These are phyloP conservation scores for Domatiomyces catenatus DNA, from an alignment of 2,329 filamentous ascomycete species.

Conservation along the genomic window DNA sequence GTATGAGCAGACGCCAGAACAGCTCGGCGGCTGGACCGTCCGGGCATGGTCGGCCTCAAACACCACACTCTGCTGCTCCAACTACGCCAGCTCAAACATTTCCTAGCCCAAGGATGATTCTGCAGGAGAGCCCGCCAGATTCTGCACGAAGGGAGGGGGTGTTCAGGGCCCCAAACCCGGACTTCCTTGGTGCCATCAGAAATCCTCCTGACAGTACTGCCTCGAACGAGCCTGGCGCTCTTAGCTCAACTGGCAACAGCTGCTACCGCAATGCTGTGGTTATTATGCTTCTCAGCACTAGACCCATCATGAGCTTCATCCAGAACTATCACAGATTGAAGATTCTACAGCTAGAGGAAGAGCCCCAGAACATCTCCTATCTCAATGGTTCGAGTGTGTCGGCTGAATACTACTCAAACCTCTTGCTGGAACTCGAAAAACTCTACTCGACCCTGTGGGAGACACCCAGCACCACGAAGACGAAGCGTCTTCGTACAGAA, in stretches of 20 bases:
- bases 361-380: constrained; percentile 1
- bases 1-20: neutral
- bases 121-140: neutral
- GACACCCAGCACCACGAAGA: neutral
- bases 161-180: neutral
- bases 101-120: neutral
- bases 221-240: neutral
- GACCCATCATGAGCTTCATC: constrained; percentile 9
- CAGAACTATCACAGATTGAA: constrained; percentile 2
- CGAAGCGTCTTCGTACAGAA: neutral
- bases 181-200: neutral
- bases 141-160: neutral
- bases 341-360: constrained; percentile 1
- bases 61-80: neutral
- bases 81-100: neutral
- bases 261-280: constrained; percentile 11
- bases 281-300: constrained; percentile 7
- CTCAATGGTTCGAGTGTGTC: neutral
- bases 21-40: neutral
- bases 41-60: neutral
- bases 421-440: constrained; percentile 2
- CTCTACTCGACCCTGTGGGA: constrained; percentile 3
- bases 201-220: neutral
- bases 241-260: neutral
- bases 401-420: neutral